These are phyloP conservation scores for Lachnellula cervina DNA, from an alignment of 2,329 filamentous ascomycete genomes.

Conservation along the genomic window DNA sequence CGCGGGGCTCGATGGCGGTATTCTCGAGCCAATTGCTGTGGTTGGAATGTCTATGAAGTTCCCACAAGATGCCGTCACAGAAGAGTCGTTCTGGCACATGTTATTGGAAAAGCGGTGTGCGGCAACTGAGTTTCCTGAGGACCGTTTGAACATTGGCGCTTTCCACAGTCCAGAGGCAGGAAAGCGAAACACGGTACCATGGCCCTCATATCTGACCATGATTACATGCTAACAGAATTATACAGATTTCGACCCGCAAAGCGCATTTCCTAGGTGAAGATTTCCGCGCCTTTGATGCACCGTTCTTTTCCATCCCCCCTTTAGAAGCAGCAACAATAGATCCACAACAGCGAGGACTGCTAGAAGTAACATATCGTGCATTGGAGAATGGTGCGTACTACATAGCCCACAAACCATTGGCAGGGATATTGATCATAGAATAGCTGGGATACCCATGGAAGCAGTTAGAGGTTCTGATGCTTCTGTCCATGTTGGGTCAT, in stretches of 20 bases:
- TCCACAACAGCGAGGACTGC: not conserved
- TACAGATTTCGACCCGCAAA: not conserved
- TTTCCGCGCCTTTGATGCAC: slow-evolving; percentile 33
- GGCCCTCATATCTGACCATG: not conserved
- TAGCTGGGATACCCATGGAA: slow-evolving; percentile 2
- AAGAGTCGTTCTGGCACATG: slow-evolving; percentile 68
- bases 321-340: slow-evolving; percentile 28
- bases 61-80: slow-evolving; percentile 42
- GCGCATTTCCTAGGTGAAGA: slow-evolving; percentile 33
- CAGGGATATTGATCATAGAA: no score
- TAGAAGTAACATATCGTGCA: not conserved
- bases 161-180: slow-evolving; percentile 36
- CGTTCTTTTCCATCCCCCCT: slow-evolving; percentile 36
- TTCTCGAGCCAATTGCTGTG: slow-evolving; percentile 39
- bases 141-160: slow-evolving; percentile 43
- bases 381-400: slow-evolving; percentile 1
- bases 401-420: no score
- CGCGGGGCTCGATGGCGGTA: not conserved
- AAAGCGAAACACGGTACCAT: not conserved
- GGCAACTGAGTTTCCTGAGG: slow-evolving; percentile 26
- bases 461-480: not conserved
- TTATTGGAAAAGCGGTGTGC: slow-evolving; percentile 67
- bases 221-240: not conserved
- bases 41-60: slow-evolving; percentile 49
- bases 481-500: not conserved